Conservation (phyloP, 192 early-diverging fungal genomes). For the Kappamyces sp. region DNA sequence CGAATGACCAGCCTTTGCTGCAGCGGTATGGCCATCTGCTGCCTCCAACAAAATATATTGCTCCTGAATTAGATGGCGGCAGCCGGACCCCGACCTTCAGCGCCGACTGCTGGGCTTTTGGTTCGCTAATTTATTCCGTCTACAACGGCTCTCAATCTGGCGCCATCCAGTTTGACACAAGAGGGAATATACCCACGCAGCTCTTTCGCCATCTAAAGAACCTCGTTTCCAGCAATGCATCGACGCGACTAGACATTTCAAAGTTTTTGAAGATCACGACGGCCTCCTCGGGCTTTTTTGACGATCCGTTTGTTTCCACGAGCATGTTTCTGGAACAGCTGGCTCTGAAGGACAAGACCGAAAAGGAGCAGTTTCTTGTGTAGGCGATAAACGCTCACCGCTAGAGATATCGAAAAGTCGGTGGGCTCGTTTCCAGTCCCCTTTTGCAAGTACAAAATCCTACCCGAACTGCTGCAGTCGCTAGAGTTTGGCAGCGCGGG, state of each 20-base stretch:
- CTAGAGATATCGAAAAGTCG: constrained; percentile 61
- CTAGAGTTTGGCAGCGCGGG: constrained; percentile 43
- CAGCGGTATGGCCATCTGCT: constrained; percentile 55
- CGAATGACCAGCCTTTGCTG: constrained; percentile 62
- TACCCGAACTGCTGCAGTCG: constrained; percentile 80
- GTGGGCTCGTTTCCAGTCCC: constrained; percentile 73
- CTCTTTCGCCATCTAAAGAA: constrained; percentile 47
- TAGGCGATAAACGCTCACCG: constrained; percentile 2
- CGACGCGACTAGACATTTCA: constrained; percentile 53
- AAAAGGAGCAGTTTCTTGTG: constrained; percentile 71
- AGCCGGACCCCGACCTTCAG: constrained; percentile 38
- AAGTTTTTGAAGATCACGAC: constrained; percentile 65
- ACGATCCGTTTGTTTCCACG: constrained; percentile 75
- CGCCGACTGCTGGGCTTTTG: constrained; percentile 78
- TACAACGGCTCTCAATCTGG: constrained; percentile 57
- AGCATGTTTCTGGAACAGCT: constrained; percentile 88
- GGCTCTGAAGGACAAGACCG: constrained; percentile 78
- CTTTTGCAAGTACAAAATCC: constrained; percentile 87
- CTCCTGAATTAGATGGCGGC: background rate
- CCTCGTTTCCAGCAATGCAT: constrained; percentile 56
- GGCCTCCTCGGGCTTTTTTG: constrained; percentile 63
- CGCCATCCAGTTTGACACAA: constrained; percentile 23
- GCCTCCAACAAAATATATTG: constrained; percentile 24
- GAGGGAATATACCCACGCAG: constrained; percentile 19
- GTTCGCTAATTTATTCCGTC: constrained; percentile 72